These are phyloP conservation scores for Talaromyces sp. DNA, from an alignment of 2,329 filamentous ascomycete species.

Conservation along the genomic window DNA sequence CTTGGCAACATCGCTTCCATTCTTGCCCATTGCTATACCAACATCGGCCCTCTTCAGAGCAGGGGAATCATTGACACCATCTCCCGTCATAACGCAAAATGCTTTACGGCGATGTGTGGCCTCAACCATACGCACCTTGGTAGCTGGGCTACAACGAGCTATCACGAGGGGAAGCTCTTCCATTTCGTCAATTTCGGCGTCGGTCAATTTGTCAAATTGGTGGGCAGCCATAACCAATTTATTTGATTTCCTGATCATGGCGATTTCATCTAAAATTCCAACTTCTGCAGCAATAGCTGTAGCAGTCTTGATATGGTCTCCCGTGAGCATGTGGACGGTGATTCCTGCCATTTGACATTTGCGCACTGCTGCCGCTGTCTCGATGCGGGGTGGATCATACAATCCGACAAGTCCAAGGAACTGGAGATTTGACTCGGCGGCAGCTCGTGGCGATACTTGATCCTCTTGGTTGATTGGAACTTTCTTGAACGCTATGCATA, in stretches of 20 bases:
- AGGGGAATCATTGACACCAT: slow-evolving; percentile 85
- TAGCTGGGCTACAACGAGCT: slow-evolving; percentile 80
- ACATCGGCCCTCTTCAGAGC: slow-evolving; percentile 80
- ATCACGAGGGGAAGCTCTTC: slow-evolving; percentile 78
- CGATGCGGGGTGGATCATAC: slow-evolving; percentile 63
- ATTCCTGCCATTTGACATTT: slow-evolving; percentile 59
- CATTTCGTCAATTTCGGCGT: slow-evolving; percentile 63
- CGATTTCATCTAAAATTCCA: slow-evolving; percentile 53
- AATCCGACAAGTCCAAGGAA: slow-evolving; percentile 63
- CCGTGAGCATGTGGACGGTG: slow-evolving; percentile 61
- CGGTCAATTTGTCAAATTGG: slow-evolving; percentile 58
- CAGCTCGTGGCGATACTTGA: slow-evolving; percentile 42
- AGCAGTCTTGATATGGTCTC: slow-evolving; percentile 61
- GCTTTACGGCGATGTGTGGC: slow-evolving; percentile 75
- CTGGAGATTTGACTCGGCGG: slow-evolving; percentile 57
- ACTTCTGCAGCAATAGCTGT: slow-evolving; percentile 61
- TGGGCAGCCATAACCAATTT: slow-evolving; percentile 57
- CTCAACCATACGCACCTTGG: slow-evolving; percentile 89
- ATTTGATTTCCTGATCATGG: slow-evolving; percentile 44
- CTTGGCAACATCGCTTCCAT: slow-evolving; percentile 83
- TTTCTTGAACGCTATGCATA: slow-evolving; percentile 56
- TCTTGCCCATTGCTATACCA: slow-evolving; percentile 85
- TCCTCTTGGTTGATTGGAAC: slow-evolving; percentile 34
- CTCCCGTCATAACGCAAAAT: slow-evolving; percentile 86
- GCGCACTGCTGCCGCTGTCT: slow-evolving; percentile 60